phyloP scores from a whole-genome alignment of 148 eudicot species.

The Amaranthus cruentus region DNA sequence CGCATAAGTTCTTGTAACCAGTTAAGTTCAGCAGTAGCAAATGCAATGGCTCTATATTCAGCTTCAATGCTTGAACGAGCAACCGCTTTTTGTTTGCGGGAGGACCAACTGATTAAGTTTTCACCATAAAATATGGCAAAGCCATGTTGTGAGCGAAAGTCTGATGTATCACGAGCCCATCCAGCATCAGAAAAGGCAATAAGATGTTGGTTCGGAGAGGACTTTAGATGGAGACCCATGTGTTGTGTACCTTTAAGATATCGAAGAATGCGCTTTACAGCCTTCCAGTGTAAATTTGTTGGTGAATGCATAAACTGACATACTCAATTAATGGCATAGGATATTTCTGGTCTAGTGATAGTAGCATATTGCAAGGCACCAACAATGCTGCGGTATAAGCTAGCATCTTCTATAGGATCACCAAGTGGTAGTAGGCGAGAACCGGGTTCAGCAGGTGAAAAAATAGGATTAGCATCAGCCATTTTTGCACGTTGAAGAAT shows the following conservation, averaged over 20 bases:
- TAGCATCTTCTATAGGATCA: neutral
- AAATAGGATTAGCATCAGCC: neutral
- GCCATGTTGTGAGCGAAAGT: neutral
- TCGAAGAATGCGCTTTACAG: constrained; percentile 5
- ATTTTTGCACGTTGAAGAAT: neutral
- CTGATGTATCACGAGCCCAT: neutral
- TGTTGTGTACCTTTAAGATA: neutral
- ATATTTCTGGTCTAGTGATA: constrained; percentile 1
- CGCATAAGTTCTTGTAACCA: constrained; percentile 3
- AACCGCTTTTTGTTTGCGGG: constrained; percentile 2
- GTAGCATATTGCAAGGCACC: constrained; percentile 2
- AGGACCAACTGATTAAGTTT: neutral
- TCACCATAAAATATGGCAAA: neutral
- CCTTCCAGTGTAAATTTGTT: neutral
- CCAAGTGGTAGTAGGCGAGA: neutral
- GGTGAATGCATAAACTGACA: constrained; percentile 3
- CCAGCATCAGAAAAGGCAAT: neutral
- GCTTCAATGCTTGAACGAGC: neutral
- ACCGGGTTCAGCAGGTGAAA: neutral
- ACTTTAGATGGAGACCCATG: neutral
- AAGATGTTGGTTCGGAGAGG: neutral
- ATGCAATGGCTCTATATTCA: neutral
- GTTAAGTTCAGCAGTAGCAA: neutral
- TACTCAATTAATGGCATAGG: neutral
- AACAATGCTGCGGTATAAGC: constrained; percentile 1